phyloP scores from a whole-genome alignment of 164 flowering plant species.

The Kingdonia uniflora region DNA sequence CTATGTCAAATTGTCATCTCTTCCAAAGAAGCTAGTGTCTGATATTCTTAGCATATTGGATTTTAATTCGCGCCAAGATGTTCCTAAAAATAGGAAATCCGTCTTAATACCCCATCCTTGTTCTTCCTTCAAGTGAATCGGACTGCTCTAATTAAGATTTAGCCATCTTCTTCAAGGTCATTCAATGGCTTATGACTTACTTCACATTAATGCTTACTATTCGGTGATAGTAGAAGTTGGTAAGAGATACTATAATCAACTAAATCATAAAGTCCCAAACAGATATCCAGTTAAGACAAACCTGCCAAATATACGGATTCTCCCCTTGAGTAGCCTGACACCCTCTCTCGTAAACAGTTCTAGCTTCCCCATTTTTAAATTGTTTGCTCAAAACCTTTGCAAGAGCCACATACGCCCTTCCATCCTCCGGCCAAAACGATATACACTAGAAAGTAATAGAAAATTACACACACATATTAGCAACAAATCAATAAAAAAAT shows the following conservation, averaged over 20 bases:
- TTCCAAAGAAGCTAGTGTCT: no score
- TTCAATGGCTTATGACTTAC: no score
- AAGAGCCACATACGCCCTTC: constrained; percentile 61
- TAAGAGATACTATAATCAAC: neutral
- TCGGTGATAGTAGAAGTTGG: no score
- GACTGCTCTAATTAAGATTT: no score
- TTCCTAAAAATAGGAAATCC: no score
- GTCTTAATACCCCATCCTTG: no score
- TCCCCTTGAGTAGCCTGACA: constrained; percentile 96
- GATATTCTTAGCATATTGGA: no score
- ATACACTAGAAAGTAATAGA: constrained; percentile 20
- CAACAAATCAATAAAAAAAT: neutral
- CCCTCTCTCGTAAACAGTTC: constrained; percentile 73
- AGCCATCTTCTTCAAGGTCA: no score
- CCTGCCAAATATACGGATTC: constrained; percentile 96
- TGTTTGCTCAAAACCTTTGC: constrained; percentile 60
- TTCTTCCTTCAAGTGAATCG: no score
- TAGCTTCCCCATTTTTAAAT: constrained; percentile 49
- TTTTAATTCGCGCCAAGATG: no score
- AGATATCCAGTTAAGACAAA: constrained; percentile 9
- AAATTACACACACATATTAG: neutral
- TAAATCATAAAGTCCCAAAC: neutral
- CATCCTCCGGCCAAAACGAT: constrained; percentile 73
- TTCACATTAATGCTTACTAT: no score
- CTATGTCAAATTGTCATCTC: no score